Conservation (phyloP, 2,329 filamentous ascomycete species). For the Mycosphaerella sp. region DNA sequence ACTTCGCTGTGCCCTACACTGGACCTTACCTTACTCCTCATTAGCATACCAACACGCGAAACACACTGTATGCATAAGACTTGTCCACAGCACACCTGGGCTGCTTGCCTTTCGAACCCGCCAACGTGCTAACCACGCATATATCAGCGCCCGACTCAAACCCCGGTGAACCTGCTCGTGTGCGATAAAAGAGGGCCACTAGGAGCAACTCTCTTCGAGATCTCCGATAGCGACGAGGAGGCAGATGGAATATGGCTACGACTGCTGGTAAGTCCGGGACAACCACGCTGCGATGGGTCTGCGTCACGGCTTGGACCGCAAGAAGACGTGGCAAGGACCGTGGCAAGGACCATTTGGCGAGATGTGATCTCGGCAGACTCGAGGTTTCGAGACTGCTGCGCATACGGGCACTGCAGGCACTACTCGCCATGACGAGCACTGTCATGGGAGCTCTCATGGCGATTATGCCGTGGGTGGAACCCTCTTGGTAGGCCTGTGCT, state of each 20-base stretch:
- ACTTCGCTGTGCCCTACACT: too few species aligned
- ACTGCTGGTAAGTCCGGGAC: slow-evolving; percentile 18
- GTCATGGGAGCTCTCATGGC: neutral
- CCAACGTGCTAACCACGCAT: neutral
- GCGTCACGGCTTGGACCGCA: neutral
- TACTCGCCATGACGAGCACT: neutral
- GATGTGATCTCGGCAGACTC: neutral
- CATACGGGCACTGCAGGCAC: neutral
- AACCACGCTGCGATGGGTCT: too few species aligned
- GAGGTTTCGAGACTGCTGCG: neutral
- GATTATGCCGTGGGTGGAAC: neutral
- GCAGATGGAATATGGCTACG: slow-evolving; percentile 21
- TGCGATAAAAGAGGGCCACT: slow-evolving; percentile 7
- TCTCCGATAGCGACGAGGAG: neutral
- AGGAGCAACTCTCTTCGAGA: neutral
- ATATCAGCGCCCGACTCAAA: slow-evolving; percentile 6
- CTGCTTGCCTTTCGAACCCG: neutral
- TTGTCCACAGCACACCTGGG: neutral
- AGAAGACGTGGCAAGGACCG: slow-evolving; percentile 3
- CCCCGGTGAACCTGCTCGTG: slow-evolving; percentile 9
- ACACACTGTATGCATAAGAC: slow-evolving; percentile 1
- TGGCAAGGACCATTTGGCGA: neutral
- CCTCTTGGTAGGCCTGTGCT: slow-evolving; percentile 4
- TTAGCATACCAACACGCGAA: neutral
- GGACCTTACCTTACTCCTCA: neutral